phyloP scores from a whole-genome alignment of 2,329 filamentous ascomycete species.

The Dothideomycetes sp. region DNA sequence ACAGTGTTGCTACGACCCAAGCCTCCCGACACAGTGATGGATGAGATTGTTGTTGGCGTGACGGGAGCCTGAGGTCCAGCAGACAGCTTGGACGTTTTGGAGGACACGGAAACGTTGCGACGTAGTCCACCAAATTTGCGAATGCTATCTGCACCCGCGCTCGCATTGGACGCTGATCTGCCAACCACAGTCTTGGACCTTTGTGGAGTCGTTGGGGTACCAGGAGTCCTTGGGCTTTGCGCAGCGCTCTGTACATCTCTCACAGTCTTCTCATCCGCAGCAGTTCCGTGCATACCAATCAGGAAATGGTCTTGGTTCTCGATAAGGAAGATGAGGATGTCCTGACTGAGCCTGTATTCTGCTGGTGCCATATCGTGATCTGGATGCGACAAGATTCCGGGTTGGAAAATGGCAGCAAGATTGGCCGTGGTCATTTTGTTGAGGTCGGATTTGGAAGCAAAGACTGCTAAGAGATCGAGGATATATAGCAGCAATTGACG shows the following conservation, averaged over 20 bases:
- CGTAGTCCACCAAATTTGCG: conserved; percentile 69
- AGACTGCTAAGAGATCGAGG: conserved; percentile 87
- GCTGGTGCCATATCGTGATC: conserved; percentile 89
- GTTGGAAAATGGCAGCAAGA: conserved; percentile 92
- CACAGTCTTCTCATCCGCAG: conserved; percentile 72
- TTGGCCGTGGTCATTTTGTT: conserved; percentile 97
- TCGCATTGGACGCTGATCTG: conserved; percentile 77
- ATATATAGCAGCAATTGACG: conserved; percentile 92
- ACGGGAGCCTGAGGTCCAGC: conserved; percentile 59
- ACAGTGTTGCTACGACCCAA: conserved; percentile 75
- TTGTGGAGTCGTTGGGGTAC: conserved; percentile 28
- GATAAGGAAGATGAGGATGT: conserved; percentile 93
- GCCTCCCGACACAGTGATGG: conserved; percentile 25
- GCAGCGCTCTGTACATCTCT: conserved; percentile 61
- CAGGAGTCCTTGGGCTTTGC: conserved; percentile 38
- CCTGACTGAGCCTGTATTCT: conserved; percentile 91
- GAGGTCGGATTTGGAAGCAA: conserved; percentile 89
- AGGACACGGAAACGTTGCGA: conserved; percentile 85
- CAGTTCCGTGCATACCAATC: conserved; percentile 97
- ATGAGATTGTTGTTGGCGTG: conserved; percentile 38
- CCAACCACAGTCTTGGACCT: conserved; percentile 48
- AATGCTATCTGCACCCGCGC: conserved; percentile 77
- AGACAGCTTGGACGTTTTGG: conserved; percentile 70
- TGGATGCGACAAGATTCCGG: conserved; percentile 88
- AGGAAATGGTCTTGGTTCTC: conserved; percentile 98